phyloP scores from a whole-genome alignment of 2,329 filamentous ascomycete genomes.

The Diaporthe citri region DNA sequence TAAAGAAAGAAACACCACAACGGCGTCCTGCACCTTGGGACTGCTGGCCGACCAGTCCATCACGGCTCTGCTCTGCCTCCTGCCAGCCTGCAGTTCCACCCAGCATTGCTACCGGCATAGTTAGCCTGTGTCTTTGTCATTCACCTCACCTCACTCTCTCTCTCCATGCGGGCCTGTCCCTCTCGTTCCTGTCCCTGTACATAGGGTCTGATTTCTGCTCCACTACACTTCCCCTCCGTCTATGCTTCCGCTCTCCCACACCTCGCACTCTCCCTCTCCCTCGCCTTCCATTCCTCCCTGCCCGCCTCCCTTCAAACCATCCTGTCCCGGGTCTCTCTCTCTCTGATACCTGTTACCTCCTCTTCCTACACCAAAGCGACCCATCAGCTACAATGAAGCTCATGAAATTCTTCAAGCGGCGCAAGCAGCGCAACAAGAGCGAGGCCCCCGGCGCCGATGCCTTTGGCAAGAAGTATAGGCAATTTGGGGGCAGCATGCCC shows the following conservation, averaged over 20 bases:
- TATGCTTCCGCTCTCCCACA: constrained; percentile 1
- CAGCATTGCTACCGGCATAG: constrained; percentile 21
- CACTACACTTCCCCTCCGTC: constrained; percentile 23
- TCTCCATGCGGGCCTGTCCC: not conserved
- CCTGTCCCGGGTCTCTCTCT: not conserved
- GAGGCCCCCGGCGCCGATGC: constrained; percentile 37
- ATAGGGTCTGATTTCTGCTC: constrained; percentile 17
- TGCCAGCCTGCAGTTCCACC: constrained; percentile 22
- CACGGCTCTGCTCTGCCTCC: constrained; percentile 28
- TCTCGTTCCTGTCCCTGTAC: not conserved
- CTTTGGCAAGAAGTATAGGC: constrained; percentile 43
- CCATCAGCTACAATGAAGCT: constrained; percentile 35
- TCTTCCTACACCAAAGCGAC: constrained; percentile 7
- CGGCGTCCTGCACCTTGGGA: constrained; percentile 21
- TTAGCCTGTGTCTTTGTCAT: constrained; percentile 21
- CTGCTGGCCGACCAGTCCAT: constrained; percentile 16
- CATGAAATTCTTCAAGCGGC: constrained; percentile 49
- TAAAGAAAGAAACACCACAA: constrained; percentile 36
- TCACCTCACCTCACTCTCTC: constrained; percentile 5
- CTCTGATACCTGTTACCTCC: not conserved
- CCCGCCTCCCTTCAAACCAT: not conserved
- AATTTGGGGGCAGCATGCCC: constrained; percentile 43
- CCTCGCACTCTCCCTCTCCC: not conserved
- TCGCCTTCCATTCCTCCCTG: constrained; percentile 2
- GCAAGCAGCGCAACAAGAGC: constrained; percentile 50